phyloP scores from a whole-genome alignment of 148 eudicot genomes.

The Camellia japonica region DNA sequence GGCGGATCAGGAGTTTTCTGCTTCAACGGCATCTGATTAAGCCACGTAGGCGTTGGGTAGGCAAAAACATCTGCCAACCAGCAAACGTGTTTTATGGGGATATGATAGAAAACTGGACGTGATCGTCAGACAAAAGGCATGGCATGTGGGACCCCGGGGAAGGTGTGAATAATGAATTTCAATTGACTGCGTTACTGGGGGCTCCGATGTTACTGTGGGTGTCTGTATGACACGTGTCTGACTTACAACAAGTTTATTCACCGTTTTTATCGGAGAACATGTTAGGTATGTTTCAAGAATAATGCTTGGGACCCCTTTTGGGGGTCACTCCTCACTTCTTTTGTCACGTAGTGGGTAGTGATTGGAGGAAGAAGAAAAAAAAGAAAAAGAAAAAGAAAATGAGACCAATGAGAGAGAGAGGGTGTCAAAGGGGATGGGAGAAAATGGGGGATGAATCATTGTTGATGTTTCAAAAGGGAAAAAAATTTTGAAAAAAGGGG shows the following conservation, averaged over 20 bases:
- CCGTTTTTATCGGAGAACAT: too few species aligned
- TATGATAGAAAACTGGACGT: slow-evolving; percentile 5
- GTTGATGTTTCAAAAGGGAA: too few species aligned
- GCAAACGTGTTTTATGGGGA: slow-evolving; percentile 22
- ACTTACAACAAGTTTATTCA: not conserved
- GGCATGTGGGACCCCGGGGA: not conserved
- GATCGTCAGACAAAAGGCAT: slow-evolving; percentile 17
- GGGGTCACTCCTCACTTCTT: too few species aligned
- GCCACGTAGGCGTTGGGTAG: not conserved
- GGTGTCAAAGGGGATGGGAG: too few species aligned
- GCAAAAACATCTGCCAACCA: not conserved
- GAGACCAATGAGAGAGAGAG: too few species aligned
- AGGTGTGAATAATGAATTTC: not conserved
- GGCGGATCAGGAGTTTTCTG: not conserved
- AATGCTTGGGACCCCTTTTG: too few species aligned
- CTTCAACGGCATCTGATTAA: not conserved
- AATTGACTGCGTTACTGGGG: not conserved
- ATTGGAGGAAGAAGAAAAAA: too few species aligned
- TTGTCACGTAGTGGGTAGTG: too few species aligned
- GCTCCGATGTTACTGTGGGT: not conserved
- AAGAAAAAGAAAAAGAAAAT: too few species aligned
- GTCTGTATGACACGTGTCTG: not conserved
- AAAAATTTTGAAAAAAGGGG: too few species aligned
- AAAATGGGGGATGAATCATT: too few species aligned
- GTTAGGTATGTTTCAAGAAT: too few species aligned